Percentiles rank a stretch among this genome's conserved stretches.
Evolutionary conservation across 1,284 basidiomycete species (phyloP).

Genomic region (Cryptococcus depauperatus): DNA sequence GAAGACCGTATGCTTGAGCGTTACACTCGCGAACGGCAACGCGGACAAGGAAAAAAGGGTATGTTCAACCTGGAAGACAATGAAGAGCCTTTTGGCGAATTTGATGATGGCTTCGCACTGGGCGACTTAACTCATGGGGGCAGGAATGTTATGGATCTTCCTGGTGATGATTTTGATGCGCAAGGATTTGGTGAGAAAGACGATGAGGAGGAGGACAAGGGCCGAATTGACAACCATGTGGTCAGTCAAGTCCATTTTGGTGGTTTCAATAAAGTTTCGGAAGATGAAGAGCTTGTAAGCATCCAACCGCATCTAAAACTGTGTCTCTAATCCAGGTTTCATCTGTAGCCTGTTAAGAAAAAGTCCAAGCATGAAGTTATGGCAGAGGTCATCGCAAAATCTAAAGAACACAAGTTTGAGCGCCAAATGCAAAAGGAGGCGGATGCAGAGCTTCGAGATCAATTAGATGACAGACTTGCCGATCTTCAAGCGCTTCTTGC

Average conservation of each 20-base stretch:
- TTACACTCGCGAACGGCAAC: constrained; percentile 74
- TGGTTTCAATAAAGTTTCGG: constrained; percentile 70
- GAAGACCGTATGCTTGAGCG: constrained; percentile 97
- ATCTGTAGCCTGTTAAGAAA: constrained; percentile 65
- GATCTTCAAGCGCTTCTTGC: constrained; percentile 71
- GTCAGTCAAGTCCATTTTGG: constrained; percentile 73
- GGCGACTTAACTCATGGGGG: constrained; percentile 79
- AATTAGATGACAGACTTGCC: constrained; percentile 82
- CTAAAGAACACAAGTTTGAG: constrained; percentile 85
- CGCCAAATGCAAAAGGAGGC: constrained; percentile 80
- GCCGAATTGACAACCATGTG: constrained; percentile 58
- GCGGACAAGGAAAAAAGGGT: constrained; percentile 60
- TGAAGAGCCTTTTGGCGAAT: constrained; percentile 57
- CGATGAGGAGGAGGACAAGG: constrained; percentile 58
- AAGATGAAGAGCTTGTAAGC: constrained; percentile 51
- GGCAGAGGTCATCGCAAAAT: constrained; percentile 96
- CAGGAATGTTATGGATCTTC: constrained; percentile 63
- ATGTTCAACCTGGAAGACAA: constrained; percentile 76
- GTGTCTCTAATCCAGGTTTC: neutral
- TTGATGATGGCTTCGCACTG: constrained; percentile 35
- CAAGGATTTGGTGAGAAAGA: constrained; percentile 64
- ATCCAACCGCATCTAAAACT: constrained; percentile 1
- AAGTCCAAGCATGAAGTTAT: constrained; percentile 94
- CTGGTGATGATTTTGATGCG: constrained; percentile 72
- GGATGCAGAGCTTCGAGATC: constrained; percentile 76